These are phyloP conservation scores for Hydrangea macrophylla DNA, from an alignment of 148 eudicot species.

Conservation along the genomic window DNA sequence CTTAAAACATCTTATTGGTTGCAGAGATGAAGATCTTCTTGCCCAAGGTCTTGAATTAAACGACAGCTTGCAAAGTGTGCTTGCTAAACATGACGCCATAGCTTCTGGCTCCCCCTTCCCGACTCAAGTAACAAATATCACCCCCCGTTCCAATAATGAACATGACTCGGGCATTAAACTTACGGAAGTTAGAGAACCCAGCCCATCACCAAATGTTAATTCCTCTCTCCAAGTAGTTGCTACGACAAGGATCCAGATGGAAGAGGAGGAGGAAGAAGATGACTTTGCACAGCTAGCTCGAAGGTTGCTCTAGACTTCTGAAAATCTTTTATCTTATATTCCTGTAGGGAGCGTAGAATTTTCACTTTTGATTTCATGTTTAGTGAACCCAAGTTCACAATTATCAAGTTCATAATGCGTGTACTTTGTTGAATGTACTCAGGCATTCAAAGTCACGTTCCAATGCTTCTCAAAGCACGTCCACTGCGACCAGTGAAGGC, in stretches of 20 bases:
- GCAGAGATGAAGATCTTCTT: slow-evolving; percentile 88
- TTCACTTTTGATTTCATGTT: background rate
- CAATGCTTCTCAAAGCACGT: slow-evolving; percentile 33
- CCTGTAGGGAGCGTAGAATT: too few relatives aligned
- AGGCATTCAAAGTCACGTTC: slow-evolving; percentile 68
- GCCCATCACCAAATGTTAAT: slow-evolving; percentile 22
- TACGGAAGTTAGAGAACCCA: slow-evolving; percentile 26
- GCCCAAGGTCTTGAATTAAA: slow-evolving; percentile 81
- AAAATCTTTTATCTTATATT: background rate
- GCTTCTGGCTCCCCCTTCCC: slow-evolving; percentile 78
- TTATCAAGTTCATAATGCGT: background rate
- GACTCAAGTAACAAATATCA: slow-evolving; percentile 25
- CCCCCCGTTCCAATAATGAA: slow-evolving; percentile 19
- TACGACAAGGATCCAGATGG: slow-evolving; percentile 21
- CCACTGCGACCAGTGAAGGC: slow-evolving; percentile 30
- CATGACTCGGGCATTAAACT: slow-evolving; percentile 28
- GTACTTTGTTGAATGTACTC: slow-evolving; percentile 28
- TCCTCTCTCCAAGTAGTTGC: slow-evolving; percentile 38
- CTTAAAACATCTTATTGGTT: slow-evolving; percentile 5
- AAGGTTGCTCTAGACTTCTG: slow-evolving; percentile 45
- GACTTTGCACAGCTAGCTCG: slow-evolving; percentile 75
- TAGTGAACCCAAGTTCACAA: background rate
- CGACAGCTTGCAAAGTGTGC: slow-evolving; percentile 71
- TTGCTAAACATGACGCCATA: slow-evolving; percentile 82
- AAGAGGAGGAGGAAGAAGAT: slow-evolving; percentile 86